Conservation (phyloP, 148 eudicot genomes). For the Hydrangea macrophylla region DNA sequence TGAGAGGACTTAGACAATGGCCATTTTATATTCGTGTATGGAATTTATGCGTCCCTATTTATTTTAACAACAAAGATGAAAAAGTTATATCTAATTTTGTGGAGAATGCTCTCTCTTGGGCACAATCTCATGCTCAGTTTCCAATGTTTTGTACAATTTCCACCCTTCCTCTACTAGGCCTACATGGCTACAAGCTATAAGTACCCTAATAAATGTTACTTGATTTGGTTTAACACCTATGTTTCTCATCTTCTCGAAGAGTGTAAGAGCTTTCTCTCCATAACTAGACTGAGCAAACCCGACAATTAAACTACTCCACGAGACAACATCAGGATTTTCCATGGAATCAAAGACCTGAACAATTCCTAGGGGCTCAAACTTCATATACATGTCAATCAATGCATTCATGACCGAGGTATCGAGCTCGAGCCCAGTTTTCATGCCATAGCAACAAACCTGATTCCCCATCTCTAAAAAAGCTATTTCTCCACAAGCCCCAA, state of each 20-base stretch:
- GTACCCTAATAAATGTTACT: too few species aligned
- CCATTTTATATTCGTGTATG: too few species aligned
- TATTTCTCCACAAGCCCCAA: constrained; percentile 34
- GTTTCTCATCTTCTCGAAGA: constrained; percentile 30
- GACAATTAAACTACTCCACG: constrained; percentile 44
- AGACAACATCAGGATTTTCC: constrained; percentile 31
- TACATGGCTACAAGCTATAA: constrained; percentile 47
- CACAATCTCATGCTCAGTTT: too few species aligned
- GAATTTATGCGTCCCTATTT: too few species aligned
- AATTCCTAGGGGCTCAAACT: constrained; percentile 32
- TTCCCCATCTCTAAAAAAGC: constrained; percentile 40
- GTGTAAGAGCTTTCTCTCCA: constrained; percentile 39
- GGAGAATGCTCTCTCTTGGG: constrained; percentile 40
- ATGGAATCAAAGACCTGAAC: constrained; percentile 35
- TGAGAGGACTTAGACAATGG: too few species aligned
- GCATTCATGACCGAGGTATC: constrained; percentile 20
- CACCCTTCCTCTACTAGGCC: constrained; percentile 41
- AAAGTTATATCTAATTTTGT: too few species aligned
- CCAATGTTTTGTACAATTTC: too few species aligned
- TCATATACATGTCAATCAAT: constrained; percentile 39
- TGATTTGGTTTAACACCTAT: constrained; percentile 29
- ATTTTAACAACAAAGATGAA: too few species aligned
- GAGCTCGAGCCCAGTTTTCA: constrained; percentile 25
- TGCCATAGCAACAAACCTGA: constrained; percentile 27
- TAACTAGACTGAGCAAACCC: constrained; percentile 42